These are phyloP conservation scores for Eruca vesicaria DNA, from an alignment of 441 rosid species.

Conservation along the genomic window DNA sequence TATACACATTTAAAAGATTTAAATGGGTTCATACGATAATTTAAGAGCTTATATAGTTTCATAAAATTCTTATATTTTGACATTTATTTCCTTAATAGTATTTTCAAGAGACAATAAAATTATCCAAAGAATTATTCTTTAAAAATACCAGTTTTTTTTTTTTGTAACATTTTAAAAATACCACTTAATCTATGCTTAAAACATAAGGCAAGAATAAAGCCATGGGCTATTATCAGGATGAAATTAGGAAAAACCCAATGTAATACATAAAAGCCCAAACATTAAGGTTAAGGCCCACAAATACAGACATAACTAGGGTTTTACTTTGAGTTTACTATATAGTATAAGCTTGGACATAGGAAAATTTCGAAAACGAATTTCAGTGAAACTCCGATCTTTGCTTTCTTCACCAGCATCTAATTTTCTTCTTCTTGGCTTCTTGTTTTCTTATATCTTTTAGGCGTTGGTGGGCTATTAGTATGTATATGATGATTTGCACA, in stretches of 20 bases:
- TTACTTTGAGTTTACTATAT: background rate
- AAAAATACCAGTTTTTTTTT: too few species aligned
- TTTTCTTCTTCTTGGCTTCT: background rate
- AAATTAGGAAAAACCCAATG: background rate
- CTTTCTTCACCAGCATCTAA: background rate
- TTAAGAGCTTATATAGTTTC: background rate
- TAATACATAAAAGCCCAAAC: background rate
- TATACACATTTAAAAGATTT: background rate
- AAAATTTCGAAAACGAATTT: background rate
- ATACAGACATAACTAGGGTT: background rate
- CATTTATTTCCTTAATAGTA: too few species aligned
- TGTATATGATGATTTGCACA: slow-evolving; percentile 13
- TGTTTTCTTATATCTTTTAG: background rate
- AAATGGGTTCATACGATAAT: background rate
- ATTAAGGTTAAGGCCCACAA: background rate
- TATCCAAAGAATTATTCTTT: too few species aligned
- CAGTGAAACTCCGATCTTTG: background rate
- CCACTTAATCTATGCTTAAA: too few species aligned
- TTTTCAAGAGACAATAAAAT: too few species aligned
- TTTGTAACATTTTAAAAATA: too few species aligned
- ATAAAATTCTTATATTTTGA: too few species aligned
- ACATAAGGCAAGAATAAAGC: background rate
- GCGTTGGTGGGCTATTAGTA: background rate
- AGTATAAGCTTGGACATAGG: background rate
- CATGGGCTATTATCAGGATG: background rate